Percentiles rank a stretch among this genome's conserved stretches.
phyloP scores from a whole-genome alignment of 1,284 basidiomycete genomes.

The Ganoderma resinaceum region DNA sequence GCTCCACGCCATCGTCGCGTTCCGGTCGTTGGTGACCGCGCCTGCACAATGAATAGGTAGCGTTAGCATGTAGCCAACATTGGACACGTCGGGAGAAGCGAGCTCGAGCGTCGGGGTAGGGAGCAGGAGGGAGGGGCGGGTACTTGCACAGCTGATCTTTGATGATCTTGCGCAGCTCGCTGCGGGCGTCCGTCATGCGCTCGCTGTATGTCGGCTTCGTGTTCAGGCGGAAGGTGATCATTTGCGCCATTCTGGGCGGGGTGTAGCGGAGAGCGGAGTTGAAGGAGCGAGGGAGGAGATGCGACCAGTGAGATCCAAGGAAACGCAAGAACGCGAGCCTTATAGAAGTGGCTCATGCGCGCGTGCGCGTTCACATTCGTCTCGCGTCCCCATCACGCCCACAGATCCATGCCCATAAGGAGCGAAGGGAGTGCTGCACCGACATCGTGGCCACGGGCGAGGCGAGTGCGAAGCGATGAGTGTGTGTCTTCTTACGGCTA shows the following conservation, averaged over 20 bases:
- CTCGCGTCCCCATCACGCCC: constrained; percentile 5
- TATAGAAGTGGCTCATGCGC: constrained; percentile 24
- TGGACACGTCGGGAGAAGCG: not conserved
- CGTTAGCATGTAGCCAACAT: not conserved
- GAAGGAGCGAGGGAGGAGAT: constrained; percentile 23
- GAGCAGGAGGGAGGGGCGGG: constrained; percentile 4
- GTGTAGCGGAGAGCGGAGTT: constrained; percentile 27
- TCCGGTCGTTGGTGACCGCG: constrained; percentile 37
- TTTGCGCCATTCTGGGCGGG: constrained; percentile 26
- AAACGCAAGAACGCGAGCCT: constrained; percentile 17
- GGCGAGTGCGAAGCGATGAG: constrained; percentile 30
- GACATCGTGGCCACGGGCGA: constrained; percentile 29
- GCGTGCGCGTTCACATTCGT: constrained; percentile 9
- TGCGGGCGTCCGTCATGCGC: constrained; percentile 42
- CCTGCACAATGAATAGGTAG: constrained; percentile 26
- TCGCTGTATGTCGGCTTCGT: constrained; percentile 41
- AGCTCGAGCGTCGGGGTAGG: not conserved
- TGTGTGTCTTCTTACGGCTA: constrained; percentile 19
- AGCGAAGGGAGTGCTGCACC: constrained; percentile 15
- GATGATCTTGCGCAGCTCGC: constrained; percentile 40
- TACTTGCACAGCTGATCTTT: constrained; percentile 38
- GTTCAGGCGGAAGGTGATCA: constrained; percentile 33
- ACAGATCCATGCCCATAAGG: constrained; percentile 6
- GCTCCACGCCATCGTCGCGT: constrained; percentile 41
- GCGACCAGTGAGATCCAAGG: constrained; percentile 22